Evolutionary conservation across 352 stramenopile genomes (phyloP).

Genomic region (Phytophthora pinifolia): DNA sequence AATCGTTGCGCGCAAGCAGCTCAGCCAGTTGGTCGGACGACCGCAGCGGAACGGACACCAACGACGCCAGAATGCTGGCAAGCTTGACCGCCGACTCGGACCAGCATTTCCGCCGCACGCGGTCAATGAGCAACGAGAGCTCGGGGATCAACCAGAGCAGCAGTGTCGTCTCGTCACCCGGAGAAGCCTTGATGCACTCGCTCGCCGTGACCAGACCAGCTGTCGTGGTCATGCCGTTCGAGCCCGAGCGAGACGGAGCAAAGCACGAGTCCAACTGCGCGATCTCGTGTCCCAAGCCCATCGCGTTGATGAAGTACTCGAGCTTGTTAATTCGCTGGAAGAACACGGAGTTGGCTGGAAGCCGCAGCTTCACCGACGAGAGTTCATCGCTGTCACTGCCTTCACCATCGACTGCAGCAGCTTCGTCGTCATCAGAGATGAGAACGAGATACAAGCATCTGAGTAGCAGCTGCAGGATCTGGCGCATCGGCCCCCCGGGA

Average conservation of each 20-base stretch:
- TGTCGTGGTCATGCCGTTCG: slow-evolving; percentile 42
- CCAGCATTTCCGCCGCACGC: slow-evolving; percentile 67
- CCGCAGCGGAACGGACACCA: slow-evolving; percentile 61
- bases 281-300: slow-evolving; percentile 70
- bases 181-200: slow-evolving; percentile 57
- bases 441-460: slow-evolving; percentile 75
- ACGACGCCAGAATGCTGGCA: slow-evolving; percentile 59
- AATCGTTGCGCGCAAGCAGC: slow-evolving; percentile 61
- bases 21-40: slow-evolving; percentile 66
- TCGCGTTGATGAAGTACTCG: slow-evolving; percentile 84
- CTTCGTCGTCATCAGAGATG: slow-evolving; percentile 45
- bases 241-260: slow-evolving; percentile 47
- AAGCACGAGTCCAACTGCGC: slow-evolving; percentile 78
- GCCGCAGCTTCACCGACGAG: slow-evolving; percentile 33
- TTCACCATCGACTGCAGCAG: slow-evolving; percentile 22
- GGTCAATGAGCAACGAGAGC: slow-evolving; percentile 63
- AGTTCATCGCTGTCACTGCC: slow-evolving; percentile 30
- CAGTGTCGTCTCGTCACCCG: slow-evolving; percentile 76
- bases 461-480: slow-evolving; percentile 76
- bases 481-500: slow-evolving; percentile 78
- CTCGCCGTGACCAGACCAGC: slow-evolving; percentile 54
- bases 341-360: slow-evolving; percentile 65
- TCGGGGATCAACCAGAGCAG: slow-evolving; percentile 80
- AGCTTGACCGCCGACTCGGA: slow-evolving; percentile 70
- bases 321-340: slow-evolving; percentile 80